phyloP scores from a whole-genome alignment of 164 flowering plant genomes.

The Nelumbo lutea region DNA sequence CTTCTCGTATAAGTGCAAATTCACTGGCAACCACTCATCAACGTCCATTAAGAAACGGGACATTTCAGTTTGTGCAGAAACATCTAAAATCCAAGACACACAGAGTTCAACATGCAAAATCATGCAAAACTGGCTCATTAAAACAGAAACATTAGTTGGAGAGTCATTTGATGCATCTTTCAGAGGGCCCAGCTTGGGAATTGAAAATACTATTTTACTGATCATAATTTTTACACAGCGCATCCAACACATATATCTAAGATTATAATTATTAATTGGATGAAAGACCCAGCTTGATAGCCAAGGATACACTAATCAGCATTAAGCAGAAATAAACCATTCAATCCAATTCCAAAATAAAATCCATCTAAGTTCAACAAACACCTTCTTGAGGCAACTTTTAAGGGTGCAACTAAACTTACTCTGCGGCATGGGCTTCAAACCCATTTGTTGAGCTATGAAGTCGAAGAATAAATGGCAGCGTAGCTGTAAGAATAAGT shows the following conservation, averaged over 20 bases:
- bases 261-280: not conserved
- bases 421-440: constrained; percentile 34
- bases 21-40: constrained; percentile 31
- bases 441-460: constrained; percentile 7
- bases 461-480: constrained; percentile 37
- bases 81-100: not conserved
- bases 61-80: not conserved
- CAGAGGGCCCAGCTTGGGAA: no score
- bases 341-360: no score
- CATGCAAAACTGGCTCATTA: not conserved
- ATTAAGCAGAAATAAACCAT: no score
- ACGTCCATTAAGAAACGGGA: not conserved
- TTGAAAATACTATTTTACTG: not conserved
- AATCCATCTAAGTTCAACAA: no score
- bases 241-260: not conserved
- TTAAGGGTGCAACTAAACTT: constrained; percentile 6
- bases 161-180: not conserved
- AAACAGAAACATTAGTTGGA: not conserved
- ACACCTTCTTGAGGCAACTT: no score
- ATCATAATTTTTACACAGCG: not conserved
- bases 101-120: not conserved
- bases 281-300: not conserved
- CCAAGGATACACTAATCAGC: no score
- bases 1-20: constrained; percentile 39
- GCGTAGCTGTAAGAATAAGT: constrained; percentile 24